A percentile compares a stretch with the other conserved stretches of the same genome.
Evolutionary conservation across 2,329 filamentous ascomycete species (phyloP).

Genomic region (Neopestalotiopsis sp.): DNA sequence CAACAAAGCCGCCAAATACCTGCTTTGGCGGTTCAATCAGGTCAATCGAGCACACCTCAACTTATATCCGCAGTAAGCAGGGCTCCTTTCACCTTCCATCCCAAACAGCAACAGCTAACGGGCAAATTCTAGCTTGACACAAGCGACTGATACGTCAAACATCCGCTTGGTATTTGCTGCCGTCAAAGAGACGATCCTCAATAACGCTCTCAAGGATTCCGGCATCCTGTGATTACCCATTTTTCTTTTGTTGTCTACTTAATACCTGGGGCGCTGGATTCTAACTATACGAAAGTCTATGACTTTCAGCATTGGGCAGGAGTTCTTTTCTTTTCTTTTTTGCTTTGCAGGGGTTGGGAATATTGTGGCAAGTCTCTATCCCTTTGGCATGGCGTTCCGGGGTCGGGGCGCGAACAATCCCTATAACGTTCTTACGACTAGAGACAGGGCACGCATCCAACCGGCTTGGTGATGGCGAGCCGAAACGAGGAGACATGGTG

Average conservation of each 20-base stretch:
- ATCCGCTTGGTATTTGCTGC: conserved; percentile 97
- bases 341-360: conserved; percentile 10
- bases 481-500: background rate
- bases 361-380: conserved; percentile 23
- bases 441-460: conserved; percentile 12
- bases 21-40: conserved; percentile 98
- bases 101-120: background rate
- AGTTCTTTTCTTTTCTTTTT: conserved; percentile 16
- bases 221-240: conserved; percentile 76
- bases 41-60: conserved; percentile 96
- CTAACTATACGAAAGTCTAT: conserved; percentile 18
- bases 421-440: conserved; percentile 31
- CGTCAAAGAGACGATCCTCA: conserved; percentile 97
- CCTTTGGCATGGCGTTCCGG: conserved; percentile 37
- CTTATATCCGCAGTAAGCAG: conserved; percentile 91
- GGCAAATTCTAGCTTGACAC: conserved; percentile 74
- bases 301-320: conserved; percentile 23
- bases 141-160: conserved; percentile 98
- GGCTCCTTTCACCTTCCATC: conserved; percentile 15
- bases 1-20: conserved; percentile 96
- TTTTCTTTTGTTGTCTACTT: conserved; percentile 21
- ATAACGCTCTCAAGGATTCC: conserved; percentile 97
- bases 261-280: conserved; percentile 20
- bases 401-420: conserved; percentile 27
- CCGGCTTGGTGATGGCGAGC: background rate